Percentiles rank a stretch among this genome's conserved stretches.
phyloP scores from a whole-genome alignment of 208 protist genomes.

The Tritrichomonas musculus region DNA sequence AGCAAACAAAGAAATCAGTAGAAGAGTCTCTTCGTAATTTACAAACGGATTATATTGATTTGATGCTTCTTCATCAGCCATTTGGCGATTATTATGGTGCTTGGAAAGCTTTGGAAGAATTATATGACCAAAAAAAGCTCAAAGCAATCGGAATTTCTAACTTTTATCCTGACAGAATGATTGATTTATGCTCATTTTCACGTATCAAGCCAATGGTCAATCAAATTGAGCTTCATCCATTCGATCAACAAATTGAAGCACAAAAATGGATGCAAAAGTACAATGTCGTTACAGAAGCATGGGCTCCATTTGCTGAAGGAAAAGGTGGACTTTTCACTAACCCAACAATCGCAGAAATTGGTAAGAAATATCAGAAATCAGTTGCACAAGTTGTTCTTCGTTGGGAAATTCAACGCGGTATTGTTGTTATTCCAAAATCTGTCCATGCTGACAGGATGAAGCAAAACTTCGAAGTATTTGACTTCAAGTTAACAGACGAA shows the following conservation, averaged over 20 bases:
- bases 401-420: neutral
- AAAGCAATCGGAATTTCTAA: no score
- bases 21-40: neutral
- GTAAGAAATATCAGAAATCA: neutral
- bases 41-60: neutral
- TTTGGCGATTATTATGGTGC: neutral
- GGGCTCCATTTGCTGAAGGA: no score
- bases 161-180: no score
- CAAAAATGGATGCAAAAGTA: no score
- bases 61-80: neutral
- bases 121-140: no score
- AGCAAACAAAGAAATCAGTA: neutral
- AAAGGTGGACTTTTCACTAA: neutral
- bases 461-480: neutral
- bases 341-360: neutral
- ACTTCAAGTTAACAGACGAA: neutral
- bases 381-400: neutral
- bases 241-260: no score
- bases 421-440: neutral
- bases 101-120: neutral
- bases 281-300: no score
- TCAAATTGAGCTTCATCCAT: no score
- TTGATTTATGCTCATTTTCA: no score
- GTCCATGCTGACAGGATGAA: neutral
- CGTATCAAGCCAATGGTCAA: neutral